These are phyloP conservation scores for Taphrina pruni DNA, from an alignment of 1,139 yeast species.

Conservation along the genomic window DNA sequence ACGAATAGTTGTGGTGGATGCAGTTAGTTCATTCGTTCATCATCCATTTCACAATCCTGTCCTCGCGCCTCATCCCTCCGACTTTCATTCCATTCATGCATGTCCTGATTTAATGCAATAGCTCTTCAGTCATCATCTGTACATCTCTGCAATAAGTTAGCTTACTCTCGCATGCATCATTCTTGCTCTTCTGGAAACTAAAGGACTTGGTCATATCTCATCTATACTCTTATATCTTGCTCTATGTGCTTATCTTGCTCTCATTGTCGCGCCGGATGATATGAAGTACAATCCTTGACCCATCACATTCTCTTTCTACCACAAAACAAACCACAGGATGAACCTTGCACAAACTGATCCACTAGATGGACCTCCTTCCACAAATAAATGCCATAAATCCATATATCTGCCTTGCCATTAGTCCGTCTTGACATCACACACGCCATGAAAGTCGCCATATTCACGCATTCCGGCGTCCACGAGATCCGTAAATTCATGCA, in stretches of 20 bases:
- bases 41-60: too few relatives aligned
- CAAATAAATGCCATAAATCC: too few relatives aligned
- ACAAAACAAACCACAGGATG: too few relatives aligned
- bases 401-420: neutral
- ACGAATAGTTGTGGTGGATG: conserved; percentile 87
- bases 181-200: too few relatives aligned
- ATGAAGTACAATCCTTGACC: too few relatives aligned
- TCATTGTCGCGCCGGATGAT: too few relatives aligned
- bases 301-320: too few relatives aligned
- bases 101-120: neutral
- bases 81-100: neutral
- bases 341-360: too few relatives aligned
- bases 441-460: conserved; percentile 34
- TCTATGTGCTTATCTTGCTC: too few relatives aligned
- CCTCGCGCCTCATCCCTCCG: neutral
- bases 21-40: neutral
- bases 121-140: neutral
- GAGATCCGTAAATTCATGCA: conserved; percentile 33
- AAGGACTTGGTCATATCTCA: neutral
- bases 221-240: neutral
- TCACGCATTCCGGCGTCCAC: conserved; percentile 28
- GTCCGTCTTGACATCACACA: conserved; percentile 26
- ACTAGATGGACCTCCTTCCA: too few relatives aligned
- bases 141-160: neutral
- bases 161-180: neutral